Percentiles rank a stretch among this genome's conserved stretches.
Evolutionary conservation across 768 basidiomycete species (phyloP).

Genomic region (Auriscalpium vulgare): DNA sequence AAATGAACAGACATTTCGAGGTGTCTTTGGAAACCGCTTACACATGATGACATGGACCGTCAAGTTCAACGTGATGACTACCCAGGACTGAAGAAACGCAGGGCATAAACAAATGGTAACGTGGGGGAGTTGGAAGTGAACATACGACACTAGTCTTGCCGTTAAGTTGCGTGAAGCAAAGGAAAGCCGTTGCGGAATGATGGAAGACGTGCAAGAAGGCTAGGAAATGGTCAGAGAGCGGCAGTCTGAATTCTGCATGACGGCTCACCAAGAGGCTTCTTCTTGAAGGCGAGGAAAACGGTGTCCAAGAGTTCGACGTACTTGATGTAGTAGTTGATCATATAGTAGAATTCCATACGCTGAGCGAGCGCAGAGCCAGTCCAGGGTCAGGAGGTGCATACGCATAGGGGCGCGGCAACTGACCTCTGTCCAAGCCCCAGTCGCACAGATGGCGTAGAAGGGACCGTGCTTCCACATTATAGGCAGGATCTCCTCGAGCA

Average conservation of each 20-base stretch:
- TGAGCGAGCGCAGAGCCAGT: conserved; percentile 23
- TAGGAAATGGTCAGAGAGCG: conserved; percentile 21
- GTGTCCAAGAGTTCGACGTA: conserved; percentile 87
- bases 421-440: conserved; percentile 80
- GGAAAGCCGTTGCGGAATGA: conserved; percentile 93
- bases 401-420: conserved; percentile 25
- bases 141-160: conserved; percentile 85
- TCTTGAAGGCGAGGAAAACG: conserved; percentile 94
- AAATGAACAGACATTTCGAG: neutral
- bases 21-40: conserved; percentile 32
- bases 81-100: conserved; percentile 71
- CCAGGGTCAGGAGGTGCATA: neutral
- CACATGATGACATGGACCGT: conserved; percentile 97
- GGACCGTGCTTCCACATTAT: conserved; percentile 63
- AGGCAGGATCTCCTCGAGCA: conserved; percentile 87
- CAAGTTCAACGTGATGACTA: conserved; percentile 86
- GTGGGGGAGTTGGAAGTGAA: neutral
- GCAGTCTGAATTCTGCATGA: no score
- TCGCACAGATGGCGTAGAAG: conserved; percentile 72
- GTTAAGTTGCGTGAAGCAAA: conserved; percentile 92
- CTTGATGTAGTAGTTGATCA: conserved; percentile 99
- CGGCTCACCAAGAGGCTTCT: conserved; percentile 84
- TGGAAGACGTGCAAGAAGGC: conserved; percentile 99
- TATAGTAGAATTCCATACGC: conserved; percentile 94
- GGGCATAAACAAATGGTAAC: neutral